These are phyloP conservation scores for Isoetes taiwanensis DNA, from an alignment of 75 land plant species.

Conservation along the genomic window DNA sequence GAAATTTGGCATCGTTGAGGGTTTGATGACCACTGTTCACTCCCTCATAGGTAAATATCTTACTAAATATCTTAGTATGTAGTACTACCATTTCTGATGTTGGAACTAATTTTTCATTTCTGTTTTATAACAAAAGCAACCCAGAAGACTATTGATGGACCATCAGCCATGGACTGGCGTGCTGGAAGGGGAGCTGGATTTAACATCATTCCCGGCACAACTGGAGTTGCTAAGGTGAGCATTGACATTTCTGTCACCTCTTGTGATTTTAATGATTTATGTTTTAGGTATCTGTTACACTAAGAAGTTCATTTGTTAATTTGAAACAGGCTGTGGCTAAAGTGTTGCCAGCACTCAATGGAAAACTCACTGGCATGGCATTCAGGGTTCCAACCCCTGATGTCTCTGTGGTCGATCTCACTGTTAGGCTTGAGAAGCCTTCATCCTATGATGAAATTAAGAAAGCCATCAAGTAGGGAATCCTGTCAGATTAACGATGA, in stretches of 20 bases:
- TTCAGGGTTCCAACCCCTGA: constrained; percentile 85
- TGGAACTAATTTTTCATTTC: too few relatives aligned
- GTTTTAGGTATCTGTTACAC: too few relatives aligned
- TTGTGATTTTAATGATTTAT: too few relatives aligned
- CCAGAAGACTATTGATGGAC: constrained; percentile 24
- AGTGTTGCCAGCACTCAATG: constrained; percentile 68
- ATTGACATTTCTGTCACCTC: too few relatives aligned
- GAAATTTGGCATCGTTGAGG: too few relatives aligned
- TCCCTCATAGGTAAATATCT: too few relatives aligned
- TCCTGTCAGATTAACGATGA: too few relatives aligned
- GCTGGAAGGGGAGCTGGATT: constrained; percentile 22
- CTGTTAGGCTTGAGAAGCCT: constrained; percentile 58
- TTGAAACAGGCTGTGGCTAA: constrained; percentile 75
- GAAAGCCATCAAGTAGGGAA: constrained; percentile 39
- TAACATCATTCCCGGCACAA: constrained; percentile 21
- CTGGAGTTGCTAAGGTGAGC: constrained; percentile 28
- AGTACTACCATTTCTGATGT: too few relatives aligned
- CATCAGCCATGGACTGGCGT: constrained; percentile 22
- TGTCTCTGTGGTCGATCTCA: constrained; percentile 83
- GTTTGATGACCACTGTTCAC: too few relatives aligned
- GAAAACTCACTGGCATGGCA: constrained; percentile 74
- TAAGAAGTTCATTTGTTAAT: too few relatives aligned
- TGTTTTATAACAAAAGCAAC: too few relatives aligned
- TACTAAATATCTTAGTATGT: too few relatives aligned
- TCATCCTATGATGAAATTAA: constrained; percentile 61